These are phyloP conservation scores for Nicotiana obtusifolia DNA, from an alignment of 257 asterid species.

Conservation along the genomic window DNA sequence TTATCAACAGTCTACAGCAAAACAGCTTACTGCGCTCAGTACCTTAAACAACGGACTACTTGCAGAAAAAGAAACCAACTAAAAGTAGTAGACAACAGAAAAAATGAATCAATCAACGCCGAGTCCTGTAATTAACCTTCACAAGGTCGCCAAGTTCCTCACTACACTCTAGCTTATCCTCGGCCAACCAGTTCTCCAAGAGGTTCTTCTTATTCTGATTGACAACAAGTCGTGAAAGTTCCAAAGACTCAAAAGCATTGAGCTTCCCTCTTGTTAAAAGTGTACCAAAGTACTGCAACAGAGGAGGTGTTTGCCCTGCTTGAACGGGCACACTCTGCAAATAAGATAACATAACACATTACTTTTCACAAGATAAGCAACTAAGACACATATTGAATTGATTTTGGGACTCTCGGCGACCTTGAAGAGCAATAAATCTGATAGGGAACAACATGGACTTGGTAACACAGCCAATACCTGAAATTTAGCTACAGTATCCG, in stretches of 20 bases:
- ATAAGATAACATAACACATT: background rate
- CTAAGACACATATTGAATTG: background rate
- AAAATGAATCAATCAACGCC: background rate
- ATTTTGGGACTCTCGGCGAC: background rate
- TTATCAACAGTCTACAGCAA: constrained; percentile 85
- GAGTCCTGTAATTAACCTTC: constrained; percentile 50
- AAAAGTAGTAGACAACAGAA: background rate
- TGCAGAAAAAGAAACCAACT: constrained; percentile 3
- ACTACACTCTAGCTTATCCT: constrained; percentile 96
- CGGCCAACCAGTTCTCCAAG: constrained; percentile 97
- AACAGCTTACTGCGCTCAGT: background rate
- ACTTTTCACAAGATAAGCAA: background rate
- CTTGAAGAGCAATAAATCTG: background rate
- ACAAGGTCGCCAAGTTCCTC: constrained; percentile 99
- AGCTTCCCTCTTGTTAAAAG: constrained; percentile 92
- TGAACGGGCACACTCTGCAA: constrained; percentile 99
- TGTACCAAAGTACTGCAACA: constrained; percentile 98
- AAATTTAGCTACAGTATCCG: constrained; percentile 16
- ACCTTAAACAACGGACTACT: background rate
- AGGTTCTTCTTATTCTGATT: constrained; percentile 97
- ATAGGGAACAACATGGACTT: background rate
- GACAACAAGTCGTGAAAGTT: constrained; percentile 93
- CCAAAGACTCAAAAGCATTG: constrained; percentile 93
- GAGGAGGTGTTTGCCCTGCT: constrained; percentile 98
- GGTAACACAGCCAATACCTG: constrained; percentile 11